These are phyloP conservation scores for Filosporella fistucella DNA, from an alignment of 495 filamentous ascomycete genomes.

Conservation along the genomic window DNA sequence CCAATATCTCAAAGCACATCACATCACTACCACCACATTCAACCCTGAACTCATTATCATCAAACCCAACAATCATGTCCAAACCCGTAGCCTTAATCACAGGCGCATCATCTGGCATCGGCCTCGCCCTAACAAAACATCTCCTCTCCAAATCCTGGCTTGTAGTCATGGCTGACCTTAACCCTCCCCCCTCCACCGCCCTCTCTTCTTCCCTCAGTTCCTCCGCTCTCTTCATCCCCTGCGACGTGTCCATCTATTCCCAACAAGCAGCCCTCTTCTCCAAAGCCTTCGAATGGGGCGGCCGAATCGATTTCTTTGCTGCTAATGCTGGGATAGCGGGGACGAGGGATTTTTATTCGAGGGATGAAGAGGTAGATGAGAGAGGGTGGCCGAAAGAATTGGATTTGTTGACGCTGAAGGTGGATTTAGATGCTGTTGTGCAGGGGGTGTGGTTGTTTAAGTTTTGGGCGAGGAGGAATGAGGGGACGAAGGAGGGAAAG, in stretches of 20 bases:
- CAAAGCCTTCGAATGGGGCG: slow-evolving; percentile 4
- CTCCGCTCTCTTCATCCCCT: not conserved
- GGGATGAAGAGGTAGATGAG: not conserved
- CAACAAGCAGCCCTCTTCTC: not conserved
- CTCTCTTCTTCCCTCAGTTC: slow-evolving; percentile 8
- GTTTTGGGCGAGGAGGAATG: slow-evolving; percentile 36
- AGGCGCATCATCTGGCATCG: slow-evolving; percentile 40
- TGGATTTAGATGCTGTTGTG: slow-evolving; percentile 33
- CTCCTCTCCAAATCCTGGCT: slow-evolving; percentile 28
- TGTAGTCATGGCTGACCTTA: slow-evolving; percentile 40
- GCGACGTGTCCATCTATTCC: slow-evolving; percentile 3
- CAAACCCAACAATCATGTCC: too few relatives aligned
- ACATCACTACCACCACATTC: too few relatives aligned
- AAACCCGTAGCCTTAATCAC: slow-evolving; percentile 34
- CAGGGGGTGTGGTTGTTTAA: slow-evolving; percentile 41
- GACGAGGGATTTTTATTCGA: not conserved
- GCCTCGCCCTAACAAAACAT: slow-evolving; percentile 33
- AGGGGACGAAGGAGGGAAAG: slow-evolving; percentile 23
- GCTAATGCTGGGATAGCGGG: slow-evolving; percentile 9
- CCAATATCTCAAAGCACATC: too few relatives aligned
- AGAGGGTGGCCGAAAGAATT: slow-evolving; percentile 25
- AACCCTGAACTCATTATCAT: too few relatives aligned
- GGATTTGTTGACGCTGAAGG: slow-evolving; percentile 35
- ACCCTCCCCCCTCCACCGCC: slow-evolving; percentile 22
- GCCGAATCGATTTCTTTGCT: slow-evolving; percentile 6